Evolutionary conservation across 2,329 filamentous ascomycete species (phyloP).

Genomic region (Xylariaceae sp.): DNA sequence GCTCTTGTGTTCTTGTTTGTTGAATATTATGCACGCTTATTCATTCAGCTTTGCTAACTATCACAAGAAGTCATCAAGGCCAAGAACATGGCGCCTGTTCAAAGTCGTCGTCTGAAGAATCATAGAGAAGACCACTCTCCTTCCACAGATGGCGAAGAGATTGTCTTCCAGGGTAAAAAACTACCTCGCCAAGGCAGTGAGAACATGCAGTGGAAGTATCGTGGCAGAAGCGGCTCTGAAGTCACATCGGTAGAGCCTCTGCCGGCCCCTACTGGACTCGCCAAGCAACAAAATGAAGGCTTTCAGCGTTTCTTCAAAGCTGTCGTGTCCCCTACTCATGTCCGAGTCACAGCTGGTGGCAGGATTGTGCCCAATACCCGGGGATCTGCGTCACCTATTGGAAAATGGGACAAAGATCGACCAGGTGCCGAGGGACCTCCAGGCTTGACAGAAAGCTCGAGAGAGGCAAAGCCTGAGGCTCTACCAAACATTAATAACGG

Average conservation of each 20-base stretch:
- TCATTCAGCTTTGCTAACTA: background rate
- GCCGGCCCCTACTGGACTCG: conserved; percentile 47
- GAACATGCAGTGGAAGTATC: conserved; percentile 37
- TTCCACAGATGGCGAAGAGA: conserved; percentile 31
- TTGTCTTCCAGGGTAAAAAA: conserved; percentile 33
- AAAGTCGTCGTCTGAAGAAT: conserved; percentile 21
- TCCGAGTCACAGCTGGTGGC: conserved; percentile 63
- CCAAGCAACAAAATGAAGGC: conserved; percentile 57
- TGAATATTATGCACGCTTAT: conserved; percentile 15
- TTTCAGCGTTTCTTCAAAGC: conserved; percentile 65
- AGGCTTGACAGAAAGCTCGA: conserved; percentile 18
- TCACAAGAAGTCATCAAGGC: conserved; percentile 25
- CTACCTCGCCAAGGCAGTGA: conserved; percentile 15
- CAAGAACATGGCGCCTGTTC: conserved; percentile 14
- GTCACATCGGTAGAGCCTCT: conserved; percentile 42
- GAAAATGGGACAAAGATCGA: conserved; percentile 45
- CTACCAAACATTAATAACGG: conserved; percentile 1
- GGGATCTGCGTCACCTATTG: conserved; percentile 46
- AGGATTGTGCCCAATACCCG: conserved; percentile 63
- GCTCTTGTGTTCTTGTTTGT: no score
- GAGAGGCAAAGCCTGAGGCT: conserved; percentile 11
- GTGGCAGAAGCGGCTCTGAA: conserved; percentile 41
- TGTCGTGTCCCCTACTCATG: conserved; percentile 63
- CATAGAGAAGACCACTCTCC: conserved; percentile 31
- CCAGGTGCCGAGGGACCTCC: conserved; percentile 18